Evolutionary conservation across 2,329 filamentous ascomycete genomes (phyloP), one percentile per base, ranked within the genome.

Genomic region (Alternaria solani): DNA sequence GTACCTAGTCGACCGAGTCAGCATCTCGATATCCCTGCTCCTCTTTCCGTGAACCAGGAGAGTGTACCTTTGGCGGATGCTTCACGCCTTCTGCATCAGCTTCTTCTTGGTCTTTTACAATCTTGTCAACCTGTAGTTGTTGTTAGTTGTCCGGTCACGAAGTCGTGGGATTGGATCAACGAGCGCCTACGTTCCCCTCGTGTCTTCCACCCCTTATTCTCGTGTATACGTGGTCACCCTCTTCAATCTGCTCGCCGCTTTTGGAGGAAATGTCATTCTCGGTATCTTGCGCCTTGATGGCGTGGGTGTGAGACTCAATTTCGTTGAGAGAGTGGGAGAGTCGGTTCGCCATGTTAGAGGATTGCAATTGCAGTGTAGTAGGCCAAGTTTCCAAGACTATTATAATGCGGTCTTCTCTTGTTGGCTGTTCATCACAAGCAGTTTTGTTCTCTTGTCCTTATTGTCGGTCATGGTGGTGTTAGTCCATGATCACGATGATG

Each of bases 201-300:
- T 76, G 78, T 51, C 75, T 72, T 14, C 80, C 79, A 43, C 80
- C 79, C 16, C 79, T 73, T 16, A 77, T 70, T 55, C 75, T 78
- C 6, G 79, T 81, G 63, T 75, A 78, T n/a, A 82, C 79, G 32
- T 72, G 69, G 47, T 81, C 79, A 36, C 79, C 80, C 55, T 78
- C 75, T 16, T 75, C 25, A 57, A 82, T 81, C 7, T 72, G 69
- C 66, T 81, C 69, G 59, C 71, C 75, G 42, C 77, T 66, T 62
- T 80, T 81, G 34, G 80, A 79, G 38, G 70, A 70, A 51, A 62
- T 47, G 14, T 57, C 20, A 7, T 11, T 39, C 12, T 52, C 42
- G n/a, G 16, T 43, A 39, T 30, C 34, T 25, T 54, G 42, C 9
- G 42, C 32, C 32, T 42, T 59, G 30, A 59, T 42, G 20, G 36